Percentiles rank a stretch among this genome's conserved stretches.
These are phyloP conservation scores for Gorgonomyces haynaldii DNA, from an alignment of 192 early-diverging fungal species.

Conservation along the genomic window DNA sequence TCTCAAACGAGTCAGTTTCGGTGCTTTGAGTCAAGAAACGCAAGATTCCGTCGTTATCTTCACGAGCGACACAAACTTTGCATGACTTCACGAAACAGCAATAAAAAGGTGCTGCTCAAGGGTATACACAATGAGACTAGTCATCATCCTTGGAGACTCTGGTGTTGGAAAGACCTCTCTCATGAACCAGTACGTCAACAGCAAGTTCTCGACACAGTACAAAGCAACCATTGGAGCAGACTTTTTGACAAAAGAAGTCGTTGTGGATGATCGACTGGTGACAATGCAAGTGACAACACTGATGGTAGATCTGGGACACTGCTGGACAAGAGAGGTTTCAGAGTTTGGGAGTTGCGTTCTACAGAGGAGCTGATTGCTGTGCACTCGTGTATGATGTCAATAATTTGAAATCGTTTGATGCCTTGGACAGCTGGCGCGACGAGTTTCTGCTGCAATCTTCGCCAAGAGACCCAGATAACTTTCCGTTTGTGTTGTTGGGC, in stretches of 20 bases:
- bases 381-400: conserved; percentile 95
- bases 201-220: conserved; percentile 93
- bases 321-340: conserved; percentile 99
- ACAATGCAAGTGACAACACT: conserved; percentile 53
- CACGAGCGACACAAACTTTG: no score
- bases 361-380: conserved; percentile 98
- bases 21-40: no score
- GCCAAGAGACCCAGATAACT: conserved; percentile 90
- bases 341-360: conserved; percentile 95
- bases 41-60: no score
- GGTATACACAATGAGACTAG: no score
- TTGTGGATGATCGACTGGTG: conserved; percentile 82
- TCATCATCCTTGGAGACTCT: conserved; percentile 75
- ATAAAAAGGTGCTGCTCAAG: conserved; percentile 37
- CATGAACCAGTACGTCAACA: conserved; percentile 99
- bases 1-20: no score
- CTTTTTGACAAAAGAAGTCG: conserved; percentile 95
- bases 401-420: conserved; percentile 87
- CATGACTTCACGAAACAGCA: no score
- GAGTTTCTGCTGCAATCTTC: conserved; percentile 96
- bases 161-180: conserved; percentile 96
- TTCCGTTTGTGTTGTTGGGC: conserved; percentile 98
- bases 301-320: conserved; percentile 85
- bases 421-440: conserved; percentile 94
- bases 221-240: conserved; percentile 99